Evolutionary conservation across 257 asterid genomes (phyloP).

Genomic region (Verbascum thapsus): DNA sequence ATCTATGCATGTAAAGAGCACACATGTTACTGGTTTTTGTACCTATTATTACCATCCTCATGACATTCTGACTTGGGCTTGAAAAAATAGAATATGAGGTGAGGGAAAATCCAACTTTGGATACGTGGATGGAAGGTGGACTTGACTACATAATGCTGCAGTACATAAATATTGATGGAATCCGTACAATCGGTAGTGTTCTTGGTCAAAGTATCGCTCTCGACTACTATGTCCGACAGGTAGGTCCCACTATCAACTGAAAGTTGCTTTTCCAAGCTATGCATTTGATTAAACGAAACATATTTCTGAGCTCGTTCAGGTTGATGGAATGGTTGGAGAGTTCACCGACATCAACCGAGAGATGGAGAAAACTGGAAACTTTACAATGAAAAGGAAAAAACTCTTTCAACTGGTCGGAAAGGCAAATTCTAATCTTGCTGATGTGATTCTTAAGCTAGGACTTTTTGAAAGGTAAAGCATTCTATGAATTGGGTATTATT

Average conservation of each 20-base stretch:
- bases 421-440: conserved; percentile 97
- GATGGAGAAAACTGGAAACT: conserved; percentile 96
- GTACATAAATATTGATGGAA: conserved; percentile 75
- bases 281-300: conserved; percentile 2
- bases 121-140: conserved; percentile 98
- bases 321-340: conserved; percentile 95
- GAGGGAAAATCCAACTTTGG: conserved; percentile 66
- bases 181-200: conserved; percentile 95
- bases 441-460: conserved; percentile 94
- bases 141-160: conserved; percentile 89
- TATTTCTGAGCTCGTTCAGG: conserved; percentile 41
- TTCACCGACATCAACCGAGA: conserved; percentile 93
- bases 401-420: conserved; percentile 96
- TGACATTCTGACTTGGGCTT: conserved; percentile 28
- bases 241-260: conserved; percentile 33
- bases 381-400: conserved; percentile 88
- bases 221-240: conserved; percentile 98
- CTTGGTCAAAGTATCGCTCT: conserved; percentile 99
- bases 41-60: conserved; percentile 14
- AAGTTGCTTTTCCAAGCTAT: neutral
- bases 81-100: conserved; percentile 84
- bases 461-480: conserved; percentile 99
- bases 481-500: too few relatives aligned
- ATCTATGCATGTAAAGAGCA: neutral
- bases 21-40: neutral